phyloP scores from a whole-genome alignment of 441 rosid genomes.

The Hura crepitans region DNA sequence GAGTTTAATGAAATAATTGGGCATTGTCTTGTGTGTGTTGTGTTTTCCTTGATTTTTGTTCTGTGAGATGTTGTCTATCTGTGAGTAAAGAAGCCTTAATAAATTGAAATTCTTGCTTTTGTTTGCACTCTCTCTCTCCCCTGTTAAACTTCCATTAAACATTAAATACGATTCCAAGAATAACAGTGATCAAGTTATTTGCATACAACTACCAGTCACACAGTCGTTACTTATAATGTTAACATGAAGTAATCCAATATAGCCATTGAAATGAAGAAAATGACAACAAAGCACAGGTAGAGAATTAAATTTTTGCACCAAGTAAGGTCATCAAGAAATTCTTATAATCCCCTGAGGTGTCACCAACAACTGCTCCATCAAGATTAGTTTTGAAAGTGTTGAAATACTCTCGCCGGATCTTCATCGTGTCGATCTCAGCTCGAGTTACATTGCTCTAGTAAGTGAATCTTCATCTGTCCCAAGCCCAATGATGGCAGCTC shows the following conservation, averaged over 20 bases:
- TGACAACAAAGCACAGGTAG: not conserved
- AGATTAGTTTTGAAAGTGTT: slow-evolving; percentile 48
- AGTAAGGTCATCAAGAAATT: slow-evolving; percentile 64
- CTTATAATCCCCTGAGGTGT: slow-evolving; percentile 71
- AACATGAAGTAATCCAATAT: not conserved
- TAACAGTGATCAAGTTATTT: not conserved
- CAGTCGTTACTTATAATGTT: not conserved
- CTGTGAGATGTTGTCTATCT: slow-evolving; percentile 6
- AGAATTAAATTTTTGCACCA: slow-evolving; percentile 36
- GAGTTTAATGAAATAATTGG: not conserved
- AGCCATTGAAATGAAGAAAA: not conserved
- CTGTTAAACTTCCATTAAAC: not conserved
- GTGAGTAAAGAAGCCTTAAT: slow-evolving; percentile 9
- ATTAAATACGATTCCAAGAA: not conserved
- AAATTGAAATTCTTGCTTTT: slow-evolving; percentile 8
- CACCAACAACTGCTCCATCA: slow-evolving; percentile 61
- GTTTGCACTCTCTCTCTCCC: not conserved
- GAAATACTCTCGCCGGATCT: slow-evolving; percentile 54
- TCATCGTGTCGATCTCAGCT: slow-evolving; percentile 75
- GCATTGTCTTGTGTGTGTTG: not conserved
- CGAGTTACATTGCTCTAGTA: slow-evolving; percentile 70
- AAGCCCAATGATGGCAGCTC: slow-evolving; percentile 49
- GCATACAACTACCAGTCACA: not conserved
- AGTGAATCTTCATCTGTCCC: slow-evolving; percentile 89
- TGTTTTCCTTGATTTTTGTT: slow-evolving; percentile 2